Evolutionary conservation across 169 alveolate species (phyloP), one percentile per base, ranked within the genome.

Genomic region (Plasmodium adleri): DNA sequence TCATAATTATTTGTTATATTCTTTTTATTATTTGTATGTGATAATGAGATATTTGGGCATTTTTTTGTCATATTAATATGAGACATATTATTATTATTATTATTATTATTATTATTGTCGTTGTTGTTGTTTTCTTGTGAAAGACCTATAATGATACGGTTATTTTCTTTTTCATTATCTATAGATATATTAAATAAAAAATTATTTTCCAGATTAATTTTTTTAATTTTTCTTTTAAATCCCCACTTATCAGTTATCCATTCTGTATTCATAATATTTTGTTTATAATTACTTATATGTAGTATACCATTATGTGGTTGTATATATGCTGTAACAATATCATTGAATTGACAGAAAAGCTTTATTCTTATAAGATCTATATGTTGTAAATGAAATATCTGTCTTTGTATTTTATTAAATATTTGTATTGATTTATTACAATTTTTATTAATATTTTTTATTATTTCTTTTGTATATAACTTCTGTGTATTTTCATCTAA

Each of bases 391-490:
- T 80, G 59, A 15, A 54, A 67, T 54, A 68, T 52, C 1, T 58
- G 1, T 24, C 28, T 43, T 4, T 7, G 39, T 67, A 62, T 80
- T 67, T 80, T 66, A 47, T 72, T 80, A n/a, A 66, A 80, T 26
- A 80, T 12, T 80, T 80, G 90, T 50, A 80, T 80, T 45, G 66
- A 62, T 67, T 80, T 71, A 49, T 60, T 80, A 39, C 83, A 54
- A 62, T 67, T 71, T 9, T 52, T 80, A 32, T 80, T 80, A 12
- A 80, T 49, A 47, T 80, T 67, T 67, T 49, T 52, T 8, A 50
- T 26, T 43, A 80, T 15, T 59, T 80, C 59, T 12, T 32, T 43
- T 60, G 66, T 24, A 39, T 50, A 80, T 26, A 67, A 67, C 12
- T 43, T 24, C 50, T 10, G 10, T 0, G 24, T 60, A 60, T 80